A percentile compares a stretch with the other conserved stretches of the same genome.
phyloP scores from a whole-genome alignment of 768 basidiomycete species.

The Austroboletus eburneus region DNA sequence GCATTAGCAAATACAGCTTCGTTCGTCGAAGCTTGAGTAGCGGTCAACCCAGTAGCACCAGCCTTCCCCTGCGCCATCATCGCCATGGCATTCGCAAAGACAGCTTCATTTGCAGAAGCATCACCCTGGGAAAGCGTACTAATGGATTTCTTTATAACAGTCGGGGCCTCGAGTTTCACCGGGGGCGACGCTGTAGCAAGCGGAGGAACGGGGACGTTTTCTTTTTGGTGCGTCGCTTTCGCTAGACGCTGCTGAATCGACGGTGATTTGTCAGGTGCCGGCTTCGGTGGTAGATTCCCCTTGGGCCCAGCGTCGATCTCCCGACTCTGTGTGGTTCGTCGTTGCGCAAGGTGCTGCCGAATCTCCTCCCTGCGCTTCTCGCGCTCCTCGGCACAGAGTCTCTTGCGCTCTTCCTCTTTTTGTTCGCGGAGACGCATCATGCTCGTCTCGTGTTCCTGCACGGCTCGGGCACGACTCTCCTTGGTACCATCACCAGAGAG shows the following conservation, averaged over 20 bases:
- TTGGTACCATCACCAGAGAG: slow-evolving; percentile 25
- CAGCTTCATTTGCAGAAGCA: slow-evolving; percentile 19
- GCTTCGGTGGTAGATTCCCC: slow-evolving; percentile 7
- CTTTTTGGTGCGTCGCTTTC: slow-evolving; percentile 24
- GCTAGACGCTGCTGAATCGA: slow-evolving; percentile 10
- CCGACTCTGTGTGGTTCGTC: slow-evolving; percentile 13
- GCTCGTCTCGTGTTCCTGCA: slow-evolving; percentile 30
- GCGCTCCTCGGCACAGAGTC: slow-evolving; percentile 26
- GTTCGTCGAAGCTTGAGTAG: slow-evolving; percentile 22
- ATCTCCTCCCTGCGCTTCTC: slow-evolving; percentile 24
- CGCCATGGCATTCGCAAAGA: slow-evolving; percentile 25
- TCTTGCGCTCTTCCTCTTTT: slow-evolving; percentile 31
- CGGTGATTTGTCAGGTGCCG: slow-evolving; percentile 12
- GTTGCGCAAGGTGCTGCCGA: slow-evolving; percentile 17
- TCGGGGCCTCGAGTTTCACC: slow-evolving; percentile 20
- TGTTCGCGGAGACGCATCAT: slow-evolving; percentile 33
- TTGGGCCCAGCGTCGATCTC: slow-evolving; percentile 15
- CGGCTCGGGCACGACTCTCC: slow-evolving; percentile 25
- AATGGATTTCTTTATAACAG: slow-evolving; percentile 22
- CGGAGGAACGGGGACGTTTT: slow-evolving; percentile 19
- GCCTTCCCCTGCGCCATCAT: slow-evolving; percentile 16
- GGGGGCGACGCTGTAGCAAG: slow-evolving; percentile 3
- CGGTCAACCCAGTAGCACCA: slow-evolving; percentile 6
- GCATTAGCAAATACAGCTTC: slow-evolving; percentile 24
- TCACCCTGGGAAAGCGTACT: slow-evolving; percentile 26